Conservation (phyloP, 1,284 basidiomycete genomes). For the Puccinia polysora region DNA sequence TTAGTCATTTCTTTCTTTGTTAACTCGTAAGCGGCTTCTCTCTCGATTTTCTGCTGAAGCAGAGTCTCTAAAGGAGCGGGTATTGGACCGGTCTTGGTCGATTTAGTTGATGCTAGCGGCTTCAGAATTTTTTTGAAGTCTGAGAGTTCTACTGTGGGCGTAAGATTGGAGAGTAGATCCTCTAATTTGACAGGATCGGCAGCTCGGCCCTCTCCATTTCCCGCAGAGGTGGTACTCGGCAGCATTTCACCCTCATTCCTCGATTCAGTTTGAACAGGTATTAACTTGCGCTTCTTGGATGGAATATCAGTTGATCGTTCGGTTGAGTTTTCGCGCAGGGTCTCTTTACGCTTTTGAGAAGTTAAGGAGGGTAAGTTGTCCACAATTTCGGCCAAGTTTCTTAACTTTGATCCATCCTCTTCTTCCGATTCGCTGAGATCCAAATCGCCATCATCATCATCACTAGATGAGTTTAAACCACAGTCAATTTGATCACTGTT, state of each 20-base stretch:
- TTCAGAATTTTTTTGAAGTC: conserved; percentile 58
- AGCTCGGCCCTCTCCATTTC: neutral
- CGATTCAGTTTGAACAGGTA: conserved; percentile 36
- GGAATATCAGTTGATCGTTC: neutral
- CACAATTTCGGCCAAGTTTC: conserved; percentile 18
- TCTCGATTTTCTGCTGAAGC: conserved; percentile 80
- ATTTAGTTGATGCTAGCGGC: conserved; percentile 56
- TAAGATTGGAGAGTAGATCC: conserved; percentile 14
- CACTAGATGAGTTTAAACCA: neutral
- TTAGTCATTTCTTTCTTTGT: conserved; percentile 88
- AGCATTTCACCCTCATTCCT: conserved; percentile 24
- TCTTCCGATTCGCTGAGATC: conserved; percentile 19
- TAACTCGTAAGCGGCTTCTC: conserved; percentile 87
- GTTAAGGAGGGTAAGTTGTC: conserved; percentile 20
- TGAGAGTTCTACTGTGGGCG: conserved; percentile 48
- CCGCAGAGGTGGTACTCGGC: neutral
- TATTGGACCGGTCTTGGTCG: conserved; percentile 59
- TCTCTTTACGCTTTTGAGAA: conserved; percentile 27
- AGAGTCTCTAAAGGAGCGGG: conserved; percentile 80
- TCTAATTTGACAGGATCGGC: conserved; percentile 15
- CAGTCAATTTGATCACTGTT: neutral
- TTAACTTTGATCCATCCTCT: conserved; percentile 29
- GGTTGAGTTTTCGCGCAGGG: neutral
- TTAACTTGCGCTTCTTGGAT: conserved; percentile 26
- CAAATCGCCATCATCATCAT: neutral